Conservation (phyloP, 202 grass and related monocot species). For the Panicum hallii region DNA sequence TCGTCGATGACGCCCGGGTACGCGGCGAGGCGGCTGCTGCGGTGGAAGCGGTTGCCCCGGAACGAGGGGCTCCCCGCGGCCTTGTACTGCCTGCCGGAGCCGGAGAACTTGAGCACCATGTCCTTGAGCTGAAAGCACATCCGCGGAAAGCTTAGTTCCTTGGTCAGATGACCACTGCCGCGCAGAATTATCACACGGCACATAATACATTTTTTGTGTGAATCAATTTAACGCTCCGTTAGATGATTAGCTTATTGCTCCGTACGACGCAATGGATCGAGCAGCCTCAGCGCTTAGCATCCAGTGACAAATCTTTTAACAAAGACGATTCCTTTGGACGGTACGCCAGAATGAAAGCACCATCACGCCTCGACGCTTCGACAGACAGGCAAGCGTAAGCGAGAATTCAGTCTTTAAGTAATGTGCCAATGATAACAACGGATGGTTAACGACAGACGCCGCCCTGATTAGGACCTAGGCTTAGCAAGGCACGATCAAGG, state of each 20-base stretch:
- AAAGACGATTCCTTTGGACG: neutral
- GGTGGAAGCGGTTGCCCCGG: constrained; percentile 63
- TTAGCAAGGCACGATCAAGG: constrained; percentile 17
- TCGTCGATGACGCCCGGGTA: constrained; percentile 73
- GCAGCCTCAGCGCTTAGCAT: neutral
- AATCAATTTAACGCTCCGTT: neutral
- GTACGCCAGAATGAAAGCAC: neutral
- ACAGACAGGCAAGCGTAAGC: constrained; percentile 30
- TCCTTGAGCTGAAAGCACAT: constrained; percentile 87
- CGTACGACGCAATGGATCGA: neutral
- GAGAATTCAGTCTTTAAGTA: constrained; percentile 46
- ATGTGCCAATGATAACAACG: constrained; percentile 48
- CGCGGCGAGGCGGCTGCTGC: constrained; percentile 57
- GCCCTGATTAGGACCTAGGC: constrained; percentile 37
- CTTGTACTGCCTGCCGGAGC: constrained; percentile 80
- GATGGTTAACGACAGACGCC: constrained; percentile 37
- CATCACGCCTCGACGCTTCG: neutral
- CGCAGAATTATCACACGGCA: neutral
- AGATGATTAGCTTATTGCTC: neutral
- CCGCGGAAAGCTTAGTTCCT: neutral
- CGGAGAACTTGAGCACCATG: constrained; percentile 98
- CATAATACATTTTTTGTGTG: neutral
- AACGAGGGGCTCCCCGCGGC: constrained; percentile 60
- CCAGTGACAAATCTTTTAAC: neutral
- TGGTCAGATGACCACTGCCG: constrained; percentile 12